Evolutionary conservation across 768 basidiomycete genomes (phyloP), one percentile per base, ranked within the genome.

Genomic region (Galerina sulciceps): DNA sequence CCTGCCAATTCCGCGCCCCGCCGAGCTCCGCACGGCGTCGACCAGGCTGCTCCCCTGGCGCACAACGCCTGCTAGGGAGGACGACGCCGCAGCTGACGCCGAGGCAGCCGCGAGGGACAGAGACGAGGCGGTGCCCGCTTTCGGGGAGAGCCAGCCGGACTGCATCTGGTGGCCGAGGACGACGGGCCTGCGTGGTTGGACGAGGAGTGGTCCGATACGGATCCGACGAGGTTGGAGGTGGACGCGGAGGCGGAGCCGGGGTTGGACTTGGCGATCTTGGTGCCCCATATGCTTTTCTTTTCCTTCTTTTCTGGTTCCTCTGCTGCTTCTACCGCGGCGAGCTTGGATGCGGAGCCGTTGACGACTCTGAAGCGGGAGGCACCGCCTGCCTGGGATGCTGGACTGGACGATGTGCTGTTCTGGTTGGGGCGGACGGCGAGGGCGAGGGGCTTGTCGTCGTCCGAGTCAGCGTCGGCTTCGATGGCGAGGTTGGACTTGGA

Each of bases 281-380:
- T 55, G 11, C 42, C 42, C 52, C 55, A 59, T 15, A 52, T 53
- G 20, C 35, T 34, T 38, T 35, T 35, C 10, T 42, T 50, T 3
- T 22, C 18, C 38, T 35, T 56, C 59, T 47, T 52, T 36, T 53
- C 43, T 15, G 40, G 36, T 31, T 56, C 51, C 38, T 34, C 38
- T 9, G 60, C 11, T 5, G 31, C 46, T 45, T 38, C 44, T 36
- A 20, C 43, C 10, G 22, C 18, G 34, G 41, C 41, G 46, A 44
- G 22, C n/a, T 41, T 37, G 15, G 49, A 49, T 8, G 59, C 49
- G 35, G 55, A 53, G 5, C 64, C 62, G 50, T 64, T 63, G 47
- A 65, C 55, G 6, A 63, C 62, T 51, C 61, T 60, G 44, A 65
- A 61, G 50, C 40, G 47, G 15, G 47, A 14, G 4, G 47, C 17